Percentiles rank a stretch among this genome's conserved stretches.
Conservation (phyloP, 441 rosid species). For the Melastoma candidum region DNA sequence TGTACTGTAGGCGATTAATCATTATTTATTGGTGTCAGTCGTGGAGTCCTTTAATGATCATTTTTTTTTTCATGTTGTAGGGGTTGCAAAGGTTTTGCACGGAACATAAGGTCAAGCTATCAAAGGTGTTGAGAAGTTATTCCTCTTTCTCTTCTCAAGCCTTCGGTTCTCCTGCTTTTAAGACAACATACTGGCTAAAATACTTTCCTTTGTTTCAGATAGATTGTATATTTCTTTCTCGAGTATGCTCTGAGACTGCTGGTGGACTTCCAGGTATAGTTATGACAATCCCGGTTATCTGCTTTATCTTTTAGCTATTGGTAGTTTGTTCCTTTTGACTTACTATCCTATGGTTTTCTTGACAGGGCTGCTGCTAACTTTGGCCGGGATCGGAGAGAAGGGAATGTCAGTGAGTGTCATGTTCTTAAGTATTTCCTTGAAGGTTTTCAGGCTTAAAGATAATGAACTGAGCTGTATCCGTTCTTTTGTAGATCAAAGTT, state of each 20-base stretch:
- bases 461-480: background rate
- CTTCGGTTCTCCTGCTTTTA: background rate
- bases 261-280: constrained; percentile 89
- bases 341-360: constrained; percentile 8
- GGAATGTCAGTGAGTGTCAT: constrained; percentile 56
- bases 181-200: background rate
- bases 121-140: constrained; percentile 42
- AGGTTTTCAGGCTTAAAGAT: constrained; percentile 1
- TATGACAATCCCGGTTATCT: constrained; percentile 11
- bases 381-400: constrained; percentile 69
- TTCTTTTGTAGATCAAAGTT: constrained; percentile 57
- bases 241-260: constrained; percentile 91
- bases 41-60: too few relatives aligned
- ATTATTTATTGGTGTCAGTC: too few relatives aligned
- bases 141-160: constrained; percentile 8
- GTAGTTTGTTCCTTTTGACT: constrained; percentile 4
- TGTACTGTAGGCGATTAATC: too few relatives aligned
- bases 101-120: constrained; percentile 81
- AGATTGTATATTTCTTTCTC: constrained; percentile 88
- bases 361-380: constrained; percentile 56
- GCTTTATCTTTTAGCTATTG: background rate
- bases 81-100: constrained; percentile 93
- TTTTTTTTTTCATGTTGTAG: constrained; percentile 24
- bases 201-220: constrained; percentile 35
- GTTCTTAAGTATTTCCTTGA: constrained; percentile 5